Conservation (phyloP, 1,139 yeast species). For the Sugiyamaella castrensis region DNA sequence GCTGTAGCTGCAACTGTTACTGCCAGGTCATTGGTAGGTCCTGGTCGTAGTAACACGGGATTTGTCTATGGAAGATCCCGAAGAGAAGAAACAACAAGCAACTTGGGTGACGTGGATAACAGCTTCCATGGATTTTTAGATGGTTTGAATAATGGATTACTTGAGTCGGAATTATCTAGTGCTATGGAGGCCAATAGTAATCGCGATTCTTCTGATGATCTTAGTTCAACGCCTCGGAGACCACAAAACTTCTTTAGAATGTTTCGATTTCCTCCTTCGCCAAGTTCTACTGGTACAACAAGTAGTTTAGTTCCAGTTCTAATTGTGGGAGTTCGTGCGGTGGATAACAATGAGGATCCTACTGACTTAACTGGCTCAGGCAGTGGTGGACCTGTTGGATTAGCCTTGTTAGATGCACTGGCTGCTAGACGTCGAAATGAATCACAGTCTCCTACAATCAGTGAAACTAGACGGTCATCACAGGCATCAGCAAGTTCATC, state of each 20-base stretch:
- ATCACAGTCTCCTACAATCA: too few species aligned
- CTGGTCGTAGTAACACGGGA: constrained; percentile 26
- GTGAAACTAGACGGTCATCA: neutral
- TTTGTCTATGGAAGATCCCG: constrained; percentile 22
- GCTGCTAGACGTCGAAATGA: constrained; percentile 1
- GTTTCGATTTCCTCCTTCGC: constrained; percentile 46
- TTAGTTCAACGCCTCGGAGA: constrained; percentile 16
- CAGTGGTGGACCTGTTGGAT: constrained; percentile 10
- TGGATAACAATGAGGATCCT: constrained; percentile 28
- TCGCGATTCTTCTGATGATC: constrained; percentile 15
- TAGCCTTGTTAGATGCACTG: constrained; percentile 24
- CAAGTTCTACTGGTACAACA: constrained; percentile 13
- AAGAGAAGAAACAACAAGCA: neutral
- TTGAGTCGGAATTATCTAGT: constrained; percentile 39
- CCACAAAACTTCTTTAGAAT: constrained; percentile 49
- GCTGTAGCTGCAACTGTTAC: constrained; percentile 50
- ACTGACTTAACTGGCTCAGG: constrained; percentile 15
- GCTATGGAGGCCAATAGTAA: constrained; percentile 17
- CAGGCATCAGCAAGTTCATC: neutral
- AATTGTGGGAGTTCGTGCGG: constrained; percentile 56
- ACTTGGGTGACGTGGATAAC: constrained; percentile 19
- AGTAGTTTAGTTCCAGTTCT: constrained; percentile 48
- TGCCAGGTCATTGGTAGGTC: constrained; percentile 43
- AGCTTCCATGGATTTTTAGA: constrained; percentile 42
- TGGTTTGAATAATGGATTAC: constrained; percentile 42